These are phyloP conservation scores for Epithemia pelagica DNA, from an alignment of 108 stramenopile genomes.

Conservation along the genomic window DNA sequence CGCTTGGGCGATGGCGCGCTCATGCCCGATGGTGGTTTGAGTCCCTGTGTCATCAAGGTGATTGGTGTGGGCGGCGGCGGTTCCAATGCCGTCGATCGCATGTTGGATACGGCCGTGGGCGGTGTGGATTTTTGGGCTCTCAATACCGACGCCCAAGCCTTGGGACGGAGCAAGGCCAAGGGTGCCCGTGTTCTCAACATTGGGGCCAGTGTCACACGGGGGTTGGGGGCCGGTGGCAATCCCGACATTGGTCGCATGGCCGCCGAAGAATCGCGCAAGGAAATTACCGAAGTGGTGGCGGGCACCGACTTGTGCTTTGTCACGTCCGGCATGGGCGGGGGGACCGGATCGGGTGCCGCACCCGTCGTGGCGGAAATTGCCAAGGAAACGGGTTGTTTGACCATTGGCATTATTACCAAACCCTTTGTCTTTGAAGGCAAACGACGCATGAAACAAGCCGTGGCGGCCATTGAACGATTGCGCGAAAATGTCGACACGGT, in stretches of 20 bases:
- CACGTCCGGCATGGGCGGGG: slow-evolving; percentile 82
- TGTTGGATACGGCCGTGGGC: slow-evolving; percentile 48
- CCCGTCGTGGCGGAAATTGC: slow-evolving; percentile 64
- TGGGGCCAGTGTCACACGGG: slow-evolving; percentile 50
- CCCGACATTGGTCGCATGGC: slow-evolving; percentile 55
- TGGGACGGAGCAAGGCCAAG: slow-evolving; percentile 23
- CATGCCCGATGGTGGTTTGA: slow-evolving; percentile 40
- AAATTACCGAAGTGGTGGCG: slow-evolving; percentile 29
- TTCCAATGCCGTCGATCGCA: slow-evolving; percentile 49
- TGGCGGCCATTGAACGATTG: slow-evolving; percentile 46
- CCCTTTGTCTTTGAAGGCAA: slow-evolving; percentile 78
- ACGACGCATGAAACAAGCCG: slow-evolving; percentile 51
- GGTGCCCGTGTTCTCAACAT: slow-evolving; percentile 38
- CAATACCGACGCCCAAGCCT: slow-evolving; percentile 72
- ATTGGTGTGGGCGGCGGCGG: slow-evolving; percentile 73
- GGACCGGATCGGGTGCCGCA: slow-evolving; percentile 73
- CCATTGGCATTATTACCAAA: slow-evolving; percentile 78
- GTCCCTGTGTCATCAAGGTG: slow-evolving; percentile 46
- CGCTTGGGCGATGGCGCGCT: slow-evolving; percentile 3
- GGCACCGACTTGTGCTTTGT: slow-evolving; percentile 77
- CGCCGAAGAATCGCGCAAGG: slow-evolving; percentile 46
- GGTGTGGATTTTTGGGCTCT: slow-evolving; percentile 70
- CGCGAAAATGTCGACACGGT: slow-evolving; percentile 61
- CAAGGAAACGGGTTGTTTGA: slow-evolving; percentile 51
- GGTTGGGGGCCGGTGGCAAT: slow-evolving; percentile 67